Evolutionary conservation across 129 eudicot genomes (phyloP).

Genomic region (Ambrosia trifida): DNA sequence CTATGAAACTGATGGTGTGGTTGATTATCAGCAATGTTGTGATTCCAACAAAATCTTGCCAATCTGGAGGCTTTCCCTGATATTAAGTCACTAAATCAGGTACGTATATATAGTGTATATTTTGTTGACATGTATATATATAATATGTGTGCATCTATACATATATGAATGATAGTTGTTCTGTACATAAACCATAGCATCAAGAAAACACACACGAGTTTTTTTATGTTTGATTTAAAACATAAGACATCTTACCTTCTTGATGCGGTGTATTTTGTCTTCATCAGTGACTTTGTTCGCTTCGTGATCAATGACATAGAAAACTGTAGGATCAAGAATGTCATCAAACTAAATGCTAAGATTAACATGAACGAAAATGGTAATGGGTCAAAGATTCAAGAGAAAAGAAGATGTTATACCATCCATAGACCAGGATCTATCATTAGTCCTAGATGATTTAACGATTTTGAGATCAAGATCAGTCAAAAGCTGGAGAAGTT

Average conservation of each 20-base stretch:
- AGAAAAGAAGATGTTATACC: neutral
- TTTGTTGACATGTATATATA: too few species aligned
- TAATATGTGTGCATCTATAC: neutral
- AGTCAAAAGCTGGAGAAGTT: constrained; percentile 2
- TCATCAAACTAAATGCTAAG: neutral
- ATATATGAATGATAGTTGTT: neutral
- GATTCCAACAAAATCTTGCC: constrained; percentile 94
- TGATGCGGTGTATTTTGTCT: neutral
- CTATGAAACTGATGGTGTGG: constrained; percentile 86
- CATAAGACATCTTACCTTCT: neutral
- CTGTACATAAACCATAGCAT: neutral
- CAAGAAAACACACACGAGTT: too few species aligned
- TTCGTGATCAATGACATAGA: constrained; percentile 5
- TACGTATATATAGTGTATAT: neutral
- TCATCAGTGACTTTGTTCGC: constrained; percentile 12
- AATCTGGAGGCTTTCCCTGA: constrained; percentile 92
- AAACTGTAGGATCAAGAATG: neutral
- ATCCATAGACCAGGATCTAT: constrained; percentile 3
- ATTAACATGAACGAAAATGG: neutral
- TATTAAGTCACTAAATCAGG: constrained; percentile 12
- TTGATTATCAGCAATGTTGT: constrained; percentile 61
- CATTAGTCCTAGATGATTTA: neutral
- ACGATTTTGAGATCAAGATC: constrained; percentile 7
- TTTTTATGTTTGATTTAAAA: neutral
- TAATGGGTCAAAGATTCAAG: neutral